Conservation (phyloP, 345 rosid genomes). For the Salix purpurea region DNA sequence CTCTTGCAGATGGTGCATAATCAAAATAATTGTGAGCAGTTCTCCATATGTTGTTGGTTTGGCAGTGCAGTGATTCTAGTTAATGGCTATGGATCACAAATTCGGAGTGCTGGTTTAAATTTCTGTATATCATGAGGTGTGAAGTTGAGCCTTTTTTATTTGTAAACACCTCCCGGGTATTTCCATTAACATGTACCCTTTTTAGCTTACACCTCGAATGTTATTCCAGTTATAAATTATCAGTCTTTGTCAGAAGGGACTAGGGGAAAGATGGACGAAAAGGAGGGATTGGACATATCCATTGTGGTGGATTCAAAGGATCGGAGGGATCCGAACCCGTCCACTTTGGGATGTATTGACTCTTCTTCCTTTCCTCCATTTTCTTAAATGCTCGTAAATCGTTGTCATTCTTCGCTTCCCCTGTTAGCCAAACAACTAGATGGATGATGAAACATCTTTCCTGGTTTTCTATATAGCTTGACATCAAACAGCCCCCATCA, state of each 20-base stretch:
- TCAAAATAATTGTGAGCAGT: background rate
- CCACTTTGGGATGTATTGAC: too few species aligned
- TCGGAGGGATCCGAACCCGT: background rate
- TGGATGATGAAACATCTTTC: too few species aligned
- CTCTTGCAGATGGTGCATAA: constrained; percentile 62
- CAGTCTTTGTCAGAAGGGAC: background rate
- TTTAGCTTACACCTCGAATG: background rate
- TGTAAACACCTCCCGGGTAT: too few species aligned
- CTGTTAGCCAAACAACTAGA: too few species aligned
- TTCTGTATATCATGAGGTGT: background rate
- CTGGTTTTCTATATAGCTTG: background rate
- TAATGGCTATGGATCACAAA: background rate
- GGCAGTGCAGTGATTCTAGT: background rate
- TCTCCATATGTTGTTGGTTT: background rate
- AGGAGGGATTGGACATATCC: background rate
- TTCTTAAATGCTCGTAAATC: too few species aligned
- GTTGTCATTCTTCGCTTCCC: too few species aligned
- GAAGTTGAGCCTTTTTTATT: background rate
- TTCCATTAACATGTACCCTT: background rate
- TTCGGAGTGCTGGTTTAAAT: background rate
- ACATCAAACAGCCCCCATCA: background rate
- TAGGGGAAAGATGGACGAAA: background rate
- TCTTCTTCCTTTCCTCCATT: too few species aligned
- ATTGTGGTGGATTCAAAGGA: background rate
- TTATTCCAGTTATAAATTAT: background rate